Base-by-base conservation (phyloP, 2,329 filamentous ascomycete species). In the Colletotrichum lini region DNA sequence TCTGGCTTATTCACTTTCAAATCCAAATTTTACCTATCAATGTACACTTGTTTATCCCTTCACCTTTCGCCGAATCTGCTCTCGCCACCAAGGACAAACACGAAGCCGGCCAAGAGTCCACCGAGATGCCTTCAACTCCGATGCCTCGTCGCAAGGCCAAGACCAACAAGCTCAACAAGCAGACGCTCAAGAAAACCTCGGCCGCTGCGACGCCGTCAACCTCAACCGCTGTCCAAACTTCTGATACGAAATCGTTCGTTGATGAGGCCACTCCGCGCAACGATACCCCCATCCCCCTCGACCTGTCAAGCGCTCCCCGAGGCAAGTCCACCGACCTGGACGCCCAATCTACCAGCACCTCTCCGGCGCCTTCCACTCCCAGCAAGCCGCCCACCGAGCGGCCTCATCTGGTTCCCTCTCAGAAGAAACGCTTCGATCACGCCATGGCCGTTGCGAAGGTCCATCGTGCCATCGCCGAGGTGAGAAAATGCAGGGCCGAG, bases 351-450 rank as follows among this genome's bases (percentile, higher is more conserved):
- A 44, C 15, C 4, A 45, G 60, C 23, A 9, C 21, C 18, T 57
- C 44, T 13, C 65, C 60, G 3, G 26, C n/a, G 8, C 52, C 40
- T 4, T 58, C 62, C 0, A 69, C 66, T n/a, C 66, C 66, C 4
- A 69, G 53, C 12, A 65, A 59, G n/a, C 42, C 52, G 6, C 42
- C 61, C 4, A 35, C 15, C 9, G 47, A 65, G 45, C 66, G 66
- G 10, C 45, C 35, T 30, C 54, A 38, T 2, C 10, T 16, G 15
- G 5, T 16, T 3, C 23, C 38, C 13, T 13, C 26, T 5, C 16
- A n/a, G 15, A 15, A 38, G 18, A 45, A 13, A 3, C 16, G 47
- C 13, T 21, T n/a, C 1, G 16, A 23, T 4, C 45, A 52, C 5
- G 38, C 23, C 3, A 53, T 47, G 35, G 52, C 61, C 1, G 10